Percentiles rank a stretch among this genome's conserved stretches.
phyloP scores from a whole-genome alignment of 768 basidiomycete genomes.

The Russula sp. region DNA sequence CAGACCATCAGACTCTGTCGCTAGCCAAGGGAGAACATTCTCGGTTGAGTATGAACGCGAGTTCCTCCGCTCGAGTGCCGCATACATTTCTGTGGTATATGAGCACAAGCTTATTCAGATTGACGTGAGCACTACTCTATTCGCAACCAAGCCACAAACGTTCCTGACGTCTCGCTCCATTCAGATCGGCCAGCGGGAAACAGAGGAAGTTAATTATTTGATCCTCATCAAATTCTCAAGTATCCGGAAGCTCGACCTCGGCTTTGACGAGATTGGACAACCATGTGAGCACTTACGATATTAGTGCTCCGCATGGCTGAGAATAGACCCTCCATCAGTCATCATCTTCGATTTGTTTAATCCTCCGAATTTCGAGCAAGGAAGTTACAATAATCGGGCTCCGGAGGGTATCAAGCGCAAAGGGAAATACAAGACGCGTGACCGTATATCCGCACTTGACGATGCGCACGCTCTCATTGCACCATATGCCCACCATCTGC shows the following conservation, averaged over 20 bases:
- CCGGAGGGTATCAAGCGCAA: slow-evolving; percentile 29
- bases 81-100: slow-evolving; percentile 56
- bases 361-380: slow-evolving; percentile 57
- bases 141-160: not conserved
- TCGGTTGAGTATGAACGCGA: slow-evolving; percentile 65
- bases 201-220: slow-evolving; percentile 1
- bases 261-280: not conserved
- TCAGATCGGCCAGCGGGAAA: slow-evolving; percentile 8
- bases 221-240: slow-evolving; percentile 14
- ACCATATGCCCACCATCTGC: slow-evolving; percentile 66
- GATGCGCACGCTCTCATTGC: slow-evolving; percentile 52
- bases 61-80: slow-evolving; percentile 40
- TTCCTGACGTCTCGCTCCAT: not conserved
- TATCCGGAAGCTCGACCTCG: slow-evolving; percentile 12
- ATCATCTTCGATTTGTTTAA: slow-evolving; percentile 23
- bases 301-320: not conserved
- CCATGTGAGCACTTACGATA: not conserved
- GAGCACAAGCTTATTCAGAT: slow-evolving; percentile 64
- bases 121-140: slow-evolving; percentile 36
- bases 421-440: slow-evolving; percentile 36
- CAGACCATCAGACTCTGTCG: slow-evolving; percentile 26
- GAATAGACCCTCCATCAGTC: not conserved
- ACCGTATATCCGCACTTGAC: slow-evolving; percentile 53
- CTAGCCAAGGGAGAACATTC: slow-evolving; percentile 34
- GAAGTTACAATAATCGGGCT: slow-evolving; percentile 43